A percentile compares a stretch with the other conserved stretches of the same genome.
Conservation (phyloP, 2,329 filamentous ascomycete genomes). For the Aspergillus glaucus region DNA sequence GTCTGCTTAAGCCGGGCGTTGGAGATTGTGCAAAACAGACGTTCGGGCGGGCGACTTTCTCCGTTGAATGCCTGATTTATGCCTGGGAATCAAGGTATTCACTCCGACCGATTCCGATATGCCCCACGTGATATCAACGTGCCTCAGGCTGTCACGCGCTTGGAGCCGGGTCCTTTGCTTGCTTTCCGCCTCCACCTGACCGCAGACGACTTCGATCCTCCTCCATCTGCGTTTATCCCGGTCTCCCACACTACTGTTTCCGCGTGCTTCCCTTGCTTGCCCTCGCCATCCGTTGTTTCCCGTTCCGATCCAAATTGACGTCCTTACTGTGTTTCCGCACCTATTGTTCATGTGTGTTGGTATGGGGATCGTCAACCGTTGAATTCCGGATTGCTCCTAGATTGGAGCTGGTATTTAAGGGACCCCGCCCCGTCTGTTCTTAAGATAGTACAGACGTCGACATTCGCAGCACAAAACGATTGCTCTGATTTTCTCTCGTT, state of each 20-base stretch:
- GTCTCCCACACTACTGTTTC: neutral
- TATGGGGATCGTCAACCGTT: slow-evolving; percentile 20
- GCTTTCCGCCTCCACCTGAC: slow-evolving; percentile 15
- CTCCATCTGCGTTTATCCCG: neutral
- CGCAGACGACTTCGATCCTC: slow-evolving; percentile 12
- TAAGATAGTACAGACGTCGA: slow-evolving; percentile 15
- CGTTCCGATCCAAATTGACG: neutral
- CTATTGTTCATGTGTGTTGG: slow-evolving; percentile 5
- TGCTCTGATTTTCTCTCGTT: neutral
- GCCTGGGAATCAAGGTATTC: slow-evolving; percentile 13
- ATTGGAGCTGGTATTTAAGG: slow-evolving; percentile 21
- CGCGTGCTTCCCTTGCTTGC: neutral
- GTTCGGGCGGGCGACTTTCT: slow-evolving; percentile 24
- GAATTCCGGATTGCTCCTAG: slow-evolving; percentile 18
- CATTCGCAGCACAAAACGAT: neutral
- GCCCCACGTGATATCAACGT: neutral
- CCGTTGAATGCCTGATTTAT: slow-evolving; percentile 10
- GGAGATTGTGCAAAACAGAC: slow-evolving; percentile 37
- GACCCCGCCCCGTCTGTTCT: slow-evolving; percentile 26
- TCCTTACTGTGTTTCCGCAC: neutral
- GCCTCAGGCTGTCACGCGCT: slow-evolving; percentile 12
- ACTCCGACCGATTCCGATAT: neutral
- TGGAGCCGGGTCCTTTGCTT: neutral
- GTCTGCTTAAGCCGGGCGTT: slow-evolving; percentile 29
- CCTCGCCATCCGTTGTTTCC: neutral